Conservation (phyloP, 345 rosid species). For the Arabis hirsuta region DNA sequence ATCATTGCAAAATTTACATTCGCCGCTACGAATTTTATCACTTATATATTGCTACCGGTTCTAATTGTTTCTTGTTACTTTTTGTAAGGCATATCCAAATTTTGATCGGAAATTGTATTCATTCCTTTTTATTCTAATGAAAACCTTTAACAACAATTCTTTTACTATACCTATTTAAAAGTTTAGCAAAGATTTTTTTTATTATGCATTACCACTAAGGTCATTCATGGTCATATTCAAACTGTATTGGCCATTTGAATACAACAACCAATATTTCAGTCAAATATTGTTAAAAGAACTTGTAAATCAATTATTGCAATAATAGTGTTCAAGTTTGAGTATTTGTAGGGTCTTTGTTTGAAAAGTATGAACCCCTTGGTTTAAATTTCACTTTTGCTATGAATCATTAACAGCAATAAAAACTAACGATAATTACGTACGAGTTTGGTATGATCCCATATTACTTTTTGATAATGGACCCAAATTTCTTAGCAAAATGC, state of each 20-base stretch:
- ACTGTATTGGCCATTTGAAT: neutral
- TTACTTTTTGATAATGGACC: slow-evolving; percentile 36
- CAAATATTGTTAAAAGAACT: neutral
- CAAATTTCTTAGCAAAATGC: slow-evolving; percentile 25
- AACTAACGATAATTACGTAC: slow-evolving; percentile 28
- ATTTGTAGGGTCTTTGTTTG: slow-evolving; percentile 25
- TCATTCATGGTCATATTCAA: too few species aligned
- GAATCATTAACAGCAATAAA: slow-evolving; percentile 25
- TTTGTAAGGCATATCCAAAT: too few species aligned
- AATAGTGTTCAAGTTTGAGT: neutral
- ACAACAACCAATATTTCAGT: neutral
- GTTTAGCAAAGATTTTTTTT: too few species aligned
- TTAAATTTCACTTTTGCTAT: slow-evolving; percentile 6
- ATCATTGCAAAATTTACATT: neutral
- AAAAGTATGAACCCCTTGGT: slow-evolving; percentile 20
- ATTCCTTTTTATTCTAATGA: too few species aligned
- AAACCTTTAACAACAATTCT: too few species aligned
- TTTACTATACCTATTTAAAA: too few species aligned
- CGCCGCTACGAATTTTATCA: neutral
- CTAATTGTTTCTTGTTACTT: too few species aligned
- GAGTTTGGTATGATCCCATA: slow-evolving; percentile 44
- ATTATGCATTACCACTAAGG: too few species aligned
- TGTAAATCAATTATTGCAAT: neutral
- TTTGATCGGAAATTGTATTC: too few species aligned
- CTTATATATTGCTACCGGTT: neutral